These are phyloP conservation scores for Alternaria novae-zelandiae DNA, from an alignment of 2,329 filamentous ascomycete genomes.

Conservation along the genomic window DNA sequence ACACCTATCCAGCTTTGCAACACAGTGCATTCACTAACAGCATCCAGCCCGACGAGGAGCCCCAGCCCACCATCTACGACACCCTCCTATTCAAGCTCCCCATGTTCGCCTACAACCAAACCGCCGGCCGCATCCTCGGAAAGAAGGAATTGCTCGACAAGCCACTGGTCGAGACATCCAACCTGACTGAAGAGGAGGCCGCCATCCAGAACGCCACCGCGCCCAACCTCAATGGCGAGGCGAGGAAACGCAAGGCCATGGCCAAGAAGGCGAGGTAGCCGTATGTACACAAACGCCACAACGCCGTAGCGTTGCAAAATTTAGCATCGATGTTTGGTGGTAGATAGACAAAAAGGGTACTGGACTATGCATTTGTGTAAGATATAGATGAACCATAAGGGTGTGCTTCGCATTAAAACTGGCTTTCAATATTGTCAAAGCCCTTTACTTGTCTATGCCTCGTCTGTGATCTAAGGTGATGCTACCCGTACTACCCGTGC, in stretches of 20 bases:
- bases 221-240: conserved; percentile 54
- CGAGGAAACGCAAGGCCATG: conserved; percentile 49
- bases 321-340: neutral
- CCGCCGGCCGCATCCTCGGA: conserved; percentile 52
- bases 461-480: neutral
- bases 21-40: conserved; percentile 20
- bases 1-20: neutral
- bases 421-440: neutral
- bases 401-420: neutral
- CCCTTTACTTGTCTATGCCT: neutral
- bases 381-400: neutral
- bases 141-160: conserved; percentile 48
- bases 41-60: conserved; percentile 76
- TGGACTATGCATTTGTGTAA: neutral
- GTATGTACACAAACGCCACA: neutral
- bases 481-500: neutral
- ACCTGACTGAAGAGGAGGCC: conserved; percentile 48
- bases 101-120: conserved; percentile 68
- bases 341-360: conserved; percentile 1
- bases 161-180: conserved; percentile 43
- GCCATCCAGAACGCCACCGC: conserved; percentile 53
- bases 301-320: neutral
- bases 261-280: conserved; percentile 33
- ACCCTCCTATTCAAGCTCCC: conserved; percentile 85
- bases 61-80: conserved; percentile 76